Evolutionary conservation across 2,329 filamentous ascomycete species (phyloP).

Genomic region (Nectriaceae sp.): DNA sequence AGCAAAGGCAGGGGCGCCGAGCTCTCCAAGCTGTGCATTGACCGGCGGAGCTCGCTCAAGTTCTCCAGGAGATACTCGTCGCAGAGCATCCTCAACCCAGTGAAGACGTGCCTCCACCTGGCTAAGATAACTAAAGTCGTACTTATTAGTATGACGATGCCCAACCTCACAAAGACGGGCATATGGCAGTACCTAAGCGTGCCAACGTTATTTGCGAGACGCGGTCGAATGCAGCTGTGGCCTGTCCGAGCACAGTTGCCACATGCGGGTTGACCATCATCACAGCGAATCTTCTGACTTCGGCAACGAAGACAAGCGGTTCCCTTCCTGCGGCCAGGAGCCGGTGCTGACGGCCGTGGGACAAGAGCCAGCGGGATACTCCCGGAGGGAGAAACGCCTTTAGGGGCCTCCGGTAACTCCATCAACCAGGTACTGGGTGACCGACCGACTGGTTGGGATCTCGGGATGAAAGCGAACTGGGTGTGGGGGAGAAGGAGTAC

Average conservation of each 20-base stretch:
- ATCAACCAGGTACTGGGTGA: too few species aligned
- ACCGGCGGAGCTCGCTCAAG: conserved; percentile 14
- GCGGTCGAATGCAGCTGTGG: conserved; percentile 30
- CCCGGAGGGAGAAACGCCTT: too few species aligned
- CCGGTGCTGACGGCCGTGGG: conserved; percentile 3
- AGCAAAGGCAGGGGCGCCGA: conserved; percentile 1
- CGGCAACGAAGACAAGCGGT: conserved; percentile 35
- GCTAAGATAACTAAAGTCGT: conserved; percentile 4
- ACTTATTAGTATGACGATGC: too few species aligned
- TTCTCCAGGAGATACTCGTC: conserved; percentile 10
- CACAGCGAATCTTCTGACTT: conserved; percentile 36
- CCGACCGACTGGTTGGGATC: too few species aligned
- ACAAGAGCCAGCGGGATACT: too few species aligned
- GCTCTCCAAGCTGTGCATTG: background rate
- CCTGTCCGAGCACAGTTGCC: conserved; percentile 31
- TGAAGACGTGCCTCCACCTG: conserved; percentile 12
- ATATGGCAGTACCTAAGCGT: conserved; percentile 7
- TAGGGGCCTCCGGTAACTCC: too few species aligned
- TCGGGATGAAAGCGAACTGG: too few species aligned
- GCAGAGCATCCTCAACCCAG: conserved; percentile 10
- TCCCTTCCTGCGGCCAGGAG: conserved; percentile 26
- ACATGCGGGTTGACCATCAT: conserved; percentile 30
- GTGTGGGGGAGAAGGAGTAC: too few species aligned
- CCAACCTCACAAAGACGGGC: background rate
- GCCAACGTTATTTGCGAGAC: conserved; percentile 1